Evolutionary conservation across 1,139 yeast genomes (phyloP).

Genomic region (Debaryomycetaceae sp.): DNA sequence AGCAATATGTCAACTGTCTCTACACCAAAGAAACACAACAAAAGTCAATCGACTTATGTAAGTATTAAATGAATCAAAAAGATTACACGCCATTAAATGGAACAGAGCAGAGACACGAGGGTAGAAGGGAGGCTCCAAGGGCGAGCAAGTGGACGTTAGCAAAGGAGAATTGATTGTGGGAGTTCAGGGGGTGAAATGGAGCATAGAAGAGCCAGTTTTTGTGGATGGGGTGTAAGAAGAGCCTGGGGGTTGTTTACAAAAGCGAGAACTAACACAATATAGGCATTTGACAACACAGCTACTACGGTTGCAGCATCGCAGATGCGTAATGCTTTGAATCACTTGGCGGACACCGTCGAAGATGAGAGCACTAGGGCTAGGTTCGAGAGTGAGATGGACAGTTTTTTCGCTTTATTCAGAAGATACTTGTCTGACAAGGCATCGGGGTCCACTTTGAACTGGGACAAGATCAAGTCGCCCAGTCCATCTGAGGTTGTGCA

Average conservation of each 20-base stretch:
- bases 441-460: slow-evolving; percentile 75
- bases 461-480: slow-evolving; percentile 97
- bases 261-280: slow-evolving; percentile 12
- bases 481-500: slow-evolving; percentile 81
- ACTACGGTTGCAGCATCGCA: slow-evolving; percentile 96
- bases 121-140: neutral
- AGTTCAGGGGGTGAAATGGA: neutral
- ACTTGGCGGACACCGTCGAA: slow-evolving; percentile 75
- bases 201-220: too few species aligned
- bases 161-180: neutral
- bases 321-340: slow-evolving; percentile 94
- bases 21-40: slow-evolving; percentile 59
- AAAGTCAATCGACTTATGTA: slow-evolving; percentile 70
- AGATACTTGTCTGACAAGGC: slow-evolving; percentile 90
- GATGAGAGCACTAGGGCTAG: slow-evolving; percentile 53
- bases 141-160: neutral
- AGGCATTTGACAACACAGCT: slow-evolving; percentile 94
- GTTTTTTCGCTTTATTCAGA: slow-evolving; percentile 89
- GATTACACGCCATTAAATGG: neutral
- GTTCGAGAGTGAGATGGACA: slow-evolving; percentile 92
- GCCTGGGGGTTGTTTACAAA: neutral
- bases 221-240: neutral
- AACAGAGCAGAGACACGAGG: neutral
- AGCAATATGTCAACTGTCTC: slow-evolving; percentile 1
- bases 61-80: slow-evolving; percentile 16